Conservation (phyloP, 2,329 filamentous ascomycete genomes). For the Cercospora sp. region DNA sequence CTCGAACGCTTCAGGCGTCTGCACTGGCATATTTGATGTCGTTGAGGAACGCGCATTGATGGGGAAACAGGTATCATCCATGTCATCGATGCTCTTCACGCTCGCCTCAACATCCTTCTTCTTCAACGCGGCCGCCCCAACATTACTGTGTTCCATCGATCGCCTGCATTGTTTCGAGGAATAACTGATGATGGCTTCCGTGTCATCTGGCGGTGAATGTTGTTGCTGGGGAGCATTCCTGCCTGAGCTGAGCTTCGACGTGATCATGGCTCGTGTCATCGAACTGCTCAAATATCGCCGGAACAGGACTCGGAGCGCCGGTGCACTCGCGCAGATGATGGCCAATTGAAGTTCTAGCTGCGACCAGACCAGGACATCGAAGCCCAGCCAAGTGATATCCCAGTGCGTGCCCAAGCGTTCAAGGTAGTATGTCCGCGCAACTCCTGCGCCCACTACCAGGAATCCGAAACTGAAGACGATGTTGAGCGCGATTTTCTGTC, state of each 20-base stretch:
- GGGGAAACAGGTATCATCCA: constrained; percentile 1
- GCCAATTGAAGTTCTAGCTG: constrained; percentile 29
- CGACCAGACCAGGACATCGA: constrained; percentile 25
- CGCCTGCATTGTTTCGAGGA: not conserved
- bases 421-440: constrained; percentile 30
- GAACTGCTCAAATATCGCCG: constrained; percentile 10
- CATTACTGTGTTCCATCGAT: not conserved
- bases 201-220: not conserved
- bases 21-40: not conserved
- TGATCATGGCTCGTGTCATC: not conserved
- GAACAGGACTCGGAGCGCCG: constrained; percentile 25
- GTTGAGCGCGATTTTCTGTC: constrained; percentile 29
- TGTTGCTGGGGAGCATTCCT: not conserved
- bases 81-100: not conserved
- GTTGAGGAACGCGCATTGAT: not conserved
- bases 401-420: constrained; percentile 15
- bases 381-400: constrained; percentile 27
- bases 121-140: not conserved
- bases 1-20: constrained; percentile 14
- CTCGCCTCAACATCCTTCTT: not conserved
- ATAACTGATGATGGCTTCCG: constrained; percentile 2
- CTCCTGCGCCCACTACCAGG: constrained; percentile 28
- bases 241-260: constrained; percentile 1
- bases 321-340: constrained; percentile 29
- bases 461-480: constrained; percentile 28